Conservation (phyloP, 768 basidiomycete species). For the Cystoderma amianthinum region DNA sequence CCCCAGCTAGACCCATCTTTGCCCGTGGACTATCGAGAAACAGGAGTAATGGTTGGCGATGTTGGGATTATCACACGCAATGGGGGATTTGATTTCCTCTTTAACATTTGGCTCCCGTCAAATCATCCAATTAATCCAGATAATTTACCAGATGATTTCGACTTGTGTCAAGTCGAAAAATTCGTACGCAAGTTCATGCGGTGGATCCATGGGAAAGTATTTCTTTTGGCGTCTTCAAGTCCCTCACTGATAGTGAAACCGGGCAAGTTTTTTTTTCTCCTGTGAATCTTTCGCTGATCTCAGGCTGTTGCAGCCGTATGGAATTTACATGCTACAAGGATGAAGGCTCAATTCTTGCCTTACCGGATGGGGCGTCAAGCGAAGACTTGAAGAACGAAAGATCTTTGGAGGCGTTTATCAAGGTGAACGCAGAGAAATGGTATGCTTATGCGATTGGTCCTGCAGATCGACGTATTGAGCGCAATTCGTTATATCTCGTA, state of each 20-base stretch:
- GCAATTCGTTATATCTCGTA: constrained; percentile 24
- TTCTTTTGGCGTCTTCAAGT: background rate
- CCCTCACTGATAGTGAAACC: background rate
- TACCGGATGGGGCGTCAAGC: constrained; percentile 23
- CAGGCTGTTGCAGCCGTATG: constrained; percentile 1
- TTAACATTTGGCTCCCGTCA: background rate
- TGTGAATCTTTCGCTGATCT: background rate
- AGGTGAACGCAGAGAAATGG: constrained; percentile 18
- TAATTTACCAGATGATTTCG: background rate
- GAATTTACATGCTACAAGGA: constrained; percentile 10
- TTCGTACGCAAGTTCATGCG: no score
- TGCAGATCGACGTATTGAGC: constrained; percentile 12
- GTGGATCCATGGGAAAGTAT: background rate
- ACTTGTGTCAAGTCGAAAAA: no score
- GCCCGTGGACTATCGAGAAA: background rate
- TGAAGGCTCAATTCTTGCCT: constrained; percentile 23
- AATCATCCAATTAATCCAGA: background rate
- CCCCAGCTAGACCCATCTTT: background rate
- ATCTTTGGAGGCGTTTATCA: constrained; percentile 17
- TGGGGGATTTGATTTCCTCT: background rate
- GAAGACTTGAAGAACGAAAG: constrained; percentile 16
- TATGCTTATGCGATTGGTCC: constrained; percentile 18
- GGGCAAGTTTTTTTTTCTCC: background rate
- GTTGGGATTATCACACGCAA: background rate
- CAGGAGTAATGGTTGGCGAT: background rate